Conservation (phyloP, 495 filamentous ascomycete genomes). For the Tuber brumale region DNA sequence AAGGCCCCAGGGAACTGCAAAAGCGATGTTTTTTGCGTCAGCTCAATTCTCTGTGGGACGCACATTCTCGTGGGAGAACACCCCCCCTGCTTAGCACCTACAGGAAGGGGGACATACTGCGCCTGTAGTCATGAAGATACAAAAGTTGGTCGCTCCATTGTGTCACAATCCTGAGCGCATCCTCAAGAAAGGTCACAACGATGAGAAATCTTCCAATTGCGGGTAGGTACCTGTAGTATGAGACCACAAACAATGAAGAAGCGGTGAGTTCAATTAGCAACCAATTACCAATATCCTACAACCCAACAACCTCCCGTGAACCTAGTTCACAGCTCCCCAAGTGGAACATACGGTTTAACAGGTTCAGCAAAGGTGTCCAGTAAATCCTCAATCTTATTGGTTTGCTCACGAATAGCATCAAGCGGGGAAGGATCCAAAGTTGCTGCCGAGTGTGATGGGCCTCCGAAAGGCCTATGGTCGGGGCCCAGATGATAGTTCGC, state of each 20-base stretch:
- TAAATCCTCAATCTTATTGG: constrained; percentile 95
- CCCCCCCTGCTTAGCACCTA: constrained; percentile 2
- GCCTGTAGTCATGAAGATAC: constrained; percentile 86
- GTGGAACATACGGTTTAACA: constrained; percentile 79
- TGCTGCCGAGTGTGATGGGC: constrained; percentile 37
- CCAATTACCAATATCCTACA: neutral
- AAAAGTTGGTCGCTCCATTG: constrained; percentile 95
- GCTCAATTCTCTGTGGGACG: neutral
- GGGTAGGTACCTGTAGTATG: constrained; percentile 67
- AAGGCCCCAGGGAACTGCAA: constrained; percentile 74
- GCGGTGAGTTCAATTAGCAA: constrained; percentile 3
- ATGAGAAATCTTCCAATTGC: constrained; percentile 95
- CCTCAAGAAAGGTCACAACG: constrained; percentile 96
- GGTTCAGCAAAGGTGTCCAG: constrained; percentile 84
- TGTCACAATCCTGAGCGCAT: constrained; percentile 89
- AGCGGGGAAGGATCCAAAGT: constrained; percentile 55
- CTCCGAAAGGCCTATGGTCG: constrained; percentile 63
- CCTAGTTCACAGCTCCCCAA: neutral
- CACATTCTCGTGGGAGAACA: constrained; percentile 5
- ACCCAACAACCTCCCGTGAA: neutral
- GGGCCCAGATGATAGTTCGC: constrained; percentile 89
- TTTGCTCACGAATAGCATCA: constrained; percentile 86
- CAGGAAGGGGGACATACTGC: constrained; percentile 57
- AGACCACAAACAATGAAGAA: neutral
- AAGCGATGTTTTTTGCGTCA: constrained; percentile 27